Base-by-base conservation (phyloP, 2,329 filamentous ascomycete species). In the Penicillium paneum region DNA sequence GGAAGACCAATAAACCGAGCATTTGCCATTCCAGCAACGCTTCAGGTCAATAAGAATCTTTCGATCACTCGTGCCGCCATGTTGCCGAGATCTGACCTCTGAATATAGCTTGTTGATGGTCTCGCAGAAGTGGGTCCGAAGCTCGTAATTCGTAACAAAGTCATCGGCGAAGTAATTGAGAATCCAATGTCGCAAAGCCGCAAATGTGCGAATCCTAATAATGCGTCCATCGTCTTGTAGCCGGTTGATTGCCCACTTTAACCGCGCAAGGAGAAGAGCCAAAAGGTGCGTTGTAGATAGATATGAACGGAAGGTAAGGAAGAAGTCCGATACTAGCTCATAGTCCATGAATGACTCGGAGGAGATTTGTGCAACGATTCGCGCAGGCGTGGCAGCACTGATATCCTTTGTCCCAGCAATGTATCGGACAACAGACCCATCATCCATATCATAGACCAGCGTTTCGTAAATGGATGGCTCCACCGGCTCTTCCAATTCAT, bases 121-220 rank as follows among this genome's bases (percentile, higher is more conserved):
- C 31, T 85, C 79, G 73, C 93, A 97, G 68, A 97, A 97, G 15
- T 84, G 83, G 5, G 83, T 78, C 8, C 93, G 86, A 31, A 97
- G 78, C 41, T 83, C 78, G 67, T 88, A 86, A 68, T 92, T 85
- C 24, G 87, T 74, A 38, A 95, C 84, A 70, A 96, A 99, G 69
- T 99, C 94, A 68, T 99, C 94, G 52, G 90, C 82, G 63, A 97
- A 99, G 73, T 99, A 99, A 71, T 99, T 99, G 58, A 99, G 76
- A 54, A 97, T 92, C 94, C 94, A 99, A 73, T 99, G 94, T 53
- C 94, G 86, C 41, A 97, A 81, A 8, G 94, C 94, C 26, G 97
- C 94, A 76, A 97, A 99, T 0, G 92, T 95, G 39, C 94, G 85
- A 15, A 99, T 95, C 46, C 93, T 85, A n/a, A 97, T 94, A 49